Conservation (phyloP, 805 yeast genomes). For the Saturnispora besseyi region DNA sequence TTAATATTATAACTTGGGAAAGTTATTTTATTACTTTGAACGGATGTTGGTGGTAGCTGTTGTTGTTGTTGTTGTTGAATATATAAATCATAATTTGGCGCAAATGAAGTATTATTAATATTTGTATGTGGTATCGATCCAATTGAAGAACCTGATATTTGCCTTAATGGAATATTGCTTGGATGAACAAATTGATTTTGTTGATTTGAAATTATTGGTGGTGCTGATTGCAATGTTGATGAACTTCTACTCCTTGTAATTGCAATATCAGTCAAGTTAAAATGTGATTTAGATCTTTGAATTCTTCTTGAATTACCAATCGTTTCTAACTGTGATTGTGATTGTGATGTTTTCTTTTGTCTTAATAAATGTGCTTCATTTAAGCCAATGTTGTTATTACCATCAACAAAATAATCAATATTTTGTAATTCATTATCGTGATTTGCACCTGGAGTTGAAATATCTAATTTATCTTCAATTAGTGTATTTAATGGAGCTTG, state of each 20-base stretch:
- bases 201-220: neutral
- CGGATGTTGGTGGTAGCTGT: neutral
- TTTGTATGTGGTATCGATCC: neutral
- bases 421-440: neutral
- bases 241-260: conserved; percentile 14
- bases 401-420: conserved; percentile 5
- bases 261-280: conserved; percentile 49
- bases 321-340: conserved; percentile 7
- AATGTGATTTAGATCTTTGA: conserved; percentile 41
- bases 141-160: conserved; percentile 1
- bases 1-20: neutral
- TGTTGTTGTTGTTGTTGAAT: conserved; percentile 1
- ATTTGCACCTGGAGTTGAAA: conserved; percentile 4
- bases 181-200: neutral
- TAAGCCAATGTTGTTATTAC: neutral
- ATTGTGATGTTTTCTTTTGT: neutral
- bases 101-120: neutral
- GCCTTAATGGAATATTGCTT: neutral
- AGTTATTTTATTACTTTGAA: neutral
- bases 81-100: neutral
- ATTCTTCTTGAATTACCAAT: conserved; percentile 13
- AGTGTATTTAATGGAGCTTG: conserved; percentile 9
- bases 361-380: conserved; percentile 1
- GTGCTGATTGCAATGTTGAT: neutral
- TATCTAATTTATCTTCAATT: conserved; percentile 6